Base-by-base conservation (phyloP, 2,329 filamentous ascomycete genomes). In the Cercospora berteroae region DNA sequence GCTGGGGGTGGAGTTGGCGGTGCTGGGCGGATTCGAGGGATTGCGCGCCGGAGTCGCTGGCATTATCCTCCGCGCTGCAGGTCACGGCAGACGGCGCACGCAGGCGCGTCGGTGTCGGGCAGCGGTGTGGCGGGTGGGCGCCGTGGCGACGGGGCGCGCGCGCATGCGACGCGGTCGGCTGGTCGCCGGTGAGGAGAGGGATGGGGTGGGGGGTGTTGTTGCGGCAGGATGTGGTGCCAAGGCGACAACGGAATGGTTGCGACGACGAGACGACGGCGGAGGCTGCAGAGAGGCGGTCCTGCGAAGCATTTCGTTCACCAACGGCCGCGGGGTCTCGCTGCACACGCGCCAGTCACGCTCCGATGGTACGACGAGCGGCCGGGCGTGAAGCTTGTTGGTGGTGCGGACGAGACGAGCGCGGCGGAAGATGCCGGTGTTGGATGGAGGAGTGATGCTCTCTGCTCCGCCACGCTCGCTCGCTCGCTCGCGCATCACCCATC, bases 41-140 rank as follows among this genome's bases (percentile, higher is more conserved):
- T 61, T 63, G 18, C 60, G 67, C 39, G 65, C 59, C 50, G 60
- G 66, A 58, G 44, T 56, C 48, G 65, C 59, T 50, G 67, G 69
- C 69, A 71, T 71, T 55, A 66, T 67, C 55, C 65, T 20, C 36
- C 55, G 55, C 29, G 39, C 44, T 16, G 48, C 23, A 5, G 48
- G 18, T n/a, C 13, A 27, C 2, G 18, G 18, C 48, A 23, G 18
- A 27, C 23, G 48, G 48, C 18, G 18, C 48, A 39, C 48, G 48
- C 10, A 27, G 48, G 23, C 18, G 18, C 48, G 48, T 27, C 48
- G 18, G 48, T 23, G 48, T 16, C 9, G 18, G 5, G 33, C 33
- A 39, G 18, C 48, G 16, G 48, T 16, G 18, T 52, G 48, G 48
- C 48, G 52, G 20, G 64, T 36, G 18, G 61, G 52, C 33, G 64